These are phyloP conservation scores for Cicer pinnatifidum DNA, from an alignment of 306 rosid genomes.

Conservation along the genomic window DNA sequence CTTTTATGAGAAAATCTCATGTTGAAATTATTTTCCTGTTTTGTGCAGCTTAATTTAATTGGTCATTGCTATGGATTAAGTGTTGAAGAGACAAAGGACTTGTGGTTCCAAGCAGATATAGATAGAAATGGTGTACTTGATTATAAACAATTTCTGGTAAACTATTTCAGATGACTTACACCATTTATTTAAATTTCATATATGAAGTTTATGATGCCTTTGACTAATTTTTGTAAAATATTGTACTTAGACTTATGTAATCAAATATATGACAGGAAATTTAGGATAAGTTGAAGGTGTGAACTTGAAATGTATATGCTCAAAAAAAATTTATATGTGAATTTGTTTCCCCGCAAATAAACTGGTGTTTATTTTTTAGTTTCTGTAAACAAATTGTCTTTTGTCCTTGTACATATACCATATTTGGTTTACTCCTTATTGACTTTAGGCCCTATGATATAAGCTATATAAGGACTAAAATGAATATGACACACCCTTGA, in stretches of 20 bases:
- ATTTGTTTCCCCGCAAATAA: too few relatives aligned
- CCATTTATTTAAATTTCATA: background rate
- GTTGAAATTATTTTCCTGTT: background rate
- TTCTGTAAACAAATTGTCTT: too few relatives aligned
- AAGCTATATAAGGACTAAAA: too few relatives aligned
- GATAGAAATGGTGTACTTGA: slow-evolving; percentile 62
- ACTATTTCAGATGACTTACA: slow-evolving; percentile 8
- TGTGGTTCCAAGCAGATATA: slow-evolving; percentile 71
- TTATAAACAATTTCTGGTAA: slow-evolving; percentile 66
- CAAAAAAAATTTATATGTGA: too few relatives aligned
- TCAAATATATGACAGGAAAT: slow-evolving; percentile 3
- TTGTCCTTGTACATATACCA: too few relatives aligned
- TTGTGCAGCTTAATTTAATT: slow-evolving; percentile 66
- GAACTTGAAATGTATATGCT: slow-evolving; percentile 4
- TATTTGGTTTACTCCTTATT: too few relatives aligned
- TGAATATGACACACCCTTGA: too few relatives aligned
- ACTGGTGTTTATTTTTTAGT: too few relatives aligned
- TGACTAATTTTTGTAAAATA: slow-evolving; percentile 10
- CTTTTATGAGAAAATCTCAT: slow-evolving; percentile 19
- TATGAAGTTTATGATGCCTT: background rate
- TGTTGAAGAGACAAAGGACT: slow-evolving; percentile 64
- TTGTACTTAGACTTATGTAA: background rate
- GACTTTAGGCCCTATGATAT: too few relatives aligned
- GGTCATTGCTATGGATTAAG: slow-evolving; percentile 72
- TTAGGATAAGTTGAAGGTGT: background rate